Percentiles rank a stretch among this genome's conserved stretches.
Conservation (phyloP, 2,329 filamentous ascomycete species). For the Macroventuria anomochaeta region DNA sequence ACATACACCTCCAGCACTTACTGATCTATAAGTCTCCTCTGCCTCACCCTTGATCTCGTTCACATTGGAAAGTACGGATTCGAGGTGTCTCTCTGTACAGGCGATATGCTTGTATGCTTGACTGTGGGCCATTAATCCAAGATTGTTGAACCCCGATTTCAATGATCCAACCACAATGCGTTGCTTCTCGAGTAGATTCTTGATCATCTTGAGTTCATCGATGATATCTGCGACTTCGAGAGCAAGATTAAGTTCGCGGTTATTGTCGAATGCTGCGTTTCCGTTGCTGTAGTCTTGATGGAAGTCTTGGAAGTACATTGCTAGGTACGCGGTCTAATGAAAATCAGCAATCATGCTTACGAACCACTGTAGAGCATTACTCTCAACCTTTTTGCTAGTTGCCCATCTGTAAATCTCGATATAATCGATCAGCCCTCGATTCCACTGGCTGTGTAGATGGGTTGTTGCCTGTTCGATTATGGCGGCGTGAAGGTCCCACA, state of each 20-base stretch:
- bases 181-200: background rate
- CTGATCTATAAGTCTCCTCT: background rate
- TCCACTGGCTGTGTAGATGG: background rate
- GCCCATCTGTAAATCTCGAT: background rate
- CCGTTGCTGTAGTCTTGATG: background rate
- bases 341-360: too few relatives aligned
- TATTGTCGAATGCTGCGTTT: background rate
- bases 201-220: background rate
- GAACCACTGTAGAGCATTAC: too few relatives aligned
- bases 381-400: background rate
- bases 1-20: too few relatives aligned
- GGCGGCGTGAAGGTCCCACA: background rate
- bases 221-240: background rate
- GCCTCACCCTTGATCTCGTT: background rate
- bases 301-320: background rate
- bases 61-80: background rate
- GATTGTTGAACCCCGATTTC: too few relatives aligned
- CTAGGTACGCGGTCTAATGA: background rate
- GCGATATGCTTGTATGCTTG: background rate
- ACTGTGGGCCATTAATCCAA: too few relatives aligned
- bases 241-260: background rate
- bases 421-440: background rate
- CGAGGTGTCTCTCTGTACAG: too few relatives aligned
- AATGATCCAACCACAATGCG: background rate
- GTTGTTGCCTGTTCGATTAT: background rate